Evolutionary conservation across 805 yeast genomes (phyloP), one percentile per base, ranked within the genome.

Genomic region (Yamadazyma laniorum): DNA sequence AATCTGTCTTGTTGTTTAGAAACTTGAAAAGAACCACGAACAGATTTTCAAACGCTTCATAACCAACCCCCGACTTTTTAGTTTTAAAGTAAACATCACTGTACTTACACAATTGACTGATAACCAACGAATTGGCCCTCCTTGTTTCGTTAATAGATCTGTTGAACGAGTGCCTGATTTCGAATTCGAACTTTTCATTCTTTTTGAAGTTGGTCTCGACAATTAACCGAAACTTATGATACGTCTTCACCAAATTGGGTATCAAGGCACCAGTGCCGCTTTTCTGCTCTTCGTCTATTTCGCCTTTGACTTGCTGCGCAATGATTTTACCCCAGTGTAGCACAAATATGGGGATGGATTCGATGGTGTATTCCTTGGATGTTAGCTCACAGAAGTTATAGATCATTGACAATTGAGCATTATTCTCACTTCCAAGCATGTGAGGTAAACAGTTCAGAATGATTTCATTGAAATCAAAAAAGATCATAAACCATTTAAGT

Each of bases 1-100:
- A 66, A 12, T 58, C 63, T 19, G 43, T 47, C 35, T 69, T 69
- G 47, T 59, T 63, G 33, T 54, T 49, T 4, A 69, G 37, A 6
- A 56, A 51, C 25, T 63, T 59, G 54, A 65, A 68, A 6, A 67
- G 49, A 2, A 48, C 42, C 18, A 58, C 29, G 16, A 55, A 56
- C 5, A 51, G 50, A 1, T 39, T 27, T 22, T 48, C 40, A 32
- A 56, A 52, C 6, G 46, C 50, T 2, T 40, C 35, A 42, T 47
- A 54, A 23, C 28, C 27, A 31, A 34, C 22, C 38, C 30, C 35
- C 32, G 47, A 44, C 29, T 38, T 42, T 16, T 39, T 32, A 14
- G 35, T 34, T 44, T 55, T 58, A 43, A 66, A 54, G 35, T 45
- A 55, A 12, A 43, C 13, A 44, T 65, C 72, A 43, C 67, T 54